Evolutionary conservation across 1,284 basidiomycete genomes (phyloP), one percentile per base, ranked within the genome.

Genomic region (Pascua guehoae): DNA sequence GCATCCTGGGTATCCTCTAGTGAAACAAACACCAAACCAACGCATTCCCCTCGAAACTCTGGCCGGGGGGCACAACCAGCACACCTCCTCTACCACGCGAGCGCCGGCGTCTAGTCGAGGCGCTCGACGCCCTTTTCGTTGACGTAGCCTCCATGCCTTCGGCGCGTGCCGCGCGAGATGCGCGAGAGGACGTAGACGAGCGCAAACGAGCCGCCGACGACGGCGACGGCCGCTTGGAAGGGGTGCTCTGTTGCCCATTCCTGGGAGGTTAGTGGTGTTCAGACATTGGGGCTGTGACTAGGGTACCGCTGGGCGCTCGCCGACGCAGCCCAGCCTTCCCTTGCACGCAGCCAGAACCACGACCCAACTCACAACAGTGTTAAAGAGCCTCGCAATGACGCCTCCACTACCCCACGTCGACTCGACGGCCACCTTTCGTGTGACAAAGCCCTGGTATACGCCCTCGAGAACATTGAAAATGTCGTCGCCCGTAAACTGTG

Each of bases 401-500:
- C 69, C 56, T 76, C 72, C 16, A 76, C 50, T 10, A 71, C 66
- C 39, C 70, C 67, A 44, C 74, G 69, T n/a, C 65, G 67, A 47
- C 64, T 37, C 17, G 47, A 18, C 51, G 42, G 47, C n/a, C 38
- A 40, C 66, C 66, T 85, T 86, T 52, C 83, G 81, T 10, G 69
- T 58, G 0, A 87, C 73, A 8, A 81, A 80, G 0, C 86, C 85
- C 18, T 78, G 77, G 2, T 83, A 80, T 12, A 87, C 83, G 8
- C 83, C 85, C 47, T 89, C 86, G 10, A 95, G 79, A 0, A 89
- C 81, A 0, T 84, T 82, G 60, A 88, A 87, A 24, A 93, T 78
- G 59, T 81, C 84, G 8, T 79, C 68, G 2, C 77, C 71, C 2
- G 84, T 81, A 39, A 92, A 76, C 42, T 79, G 68, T 60, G 93